A percentile compares a stretch with the other conserved stretches of the same genome.
Conservation (phyloP, 352 stramenopile genomes). For the Plasmopara muralis region DNA sequence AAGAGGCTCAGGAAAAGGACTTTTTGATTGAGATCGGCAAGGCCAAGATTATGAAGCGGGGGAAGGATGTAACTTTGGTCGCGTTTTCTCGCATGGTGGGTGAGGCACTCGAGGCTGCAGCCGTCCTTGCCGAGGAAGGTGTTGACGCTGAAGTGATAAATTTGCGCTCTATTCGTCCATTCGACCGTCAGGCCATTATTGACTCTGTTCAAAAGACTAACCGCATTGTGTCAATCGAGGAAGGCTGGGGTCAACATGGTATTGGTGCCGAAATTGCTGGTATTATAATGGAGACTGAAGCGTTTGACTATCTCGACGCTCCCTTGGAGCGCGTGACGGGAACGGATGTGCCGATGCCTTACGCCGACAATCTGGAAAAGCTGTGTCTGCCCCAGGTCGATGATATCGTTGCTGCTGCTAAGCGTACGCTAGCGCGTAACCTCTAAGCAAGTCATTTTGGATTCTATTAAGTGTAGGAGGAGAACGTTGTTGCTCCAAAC, state of each 20-base stretch:
- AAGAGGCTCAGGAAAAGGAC: conserved; percentile 96
- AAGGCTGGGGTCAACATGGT: conserved; percentile 94
- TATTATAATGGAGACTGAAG: conserved; percentile 97
- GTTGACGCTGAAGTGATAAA: conserved; percentile 95
- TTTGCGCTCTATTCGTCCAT: conserved; percentile 90
- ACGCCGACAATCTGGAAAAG: conserved; percentile 95
- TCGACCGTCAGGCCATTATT: conserved; percentile 97
- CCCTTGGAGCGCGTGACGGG: conserved; percentile 96
- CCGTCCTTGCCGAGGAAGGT: conserved; percentile 90
- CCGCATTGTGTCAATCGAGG: conserved; percentile 96
- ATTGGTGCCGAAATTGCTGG: conserved; percentile 97
- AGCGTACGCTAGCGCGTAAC: conserved; percentile 76
- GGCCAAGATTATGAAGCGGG: conserved; percentile 97
- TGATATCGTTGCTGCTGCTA: conserved; percentile 91
- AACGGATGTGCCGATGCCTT: conserved; percentile 98
- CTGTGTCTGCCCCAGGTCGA: conserved; percentile 91
- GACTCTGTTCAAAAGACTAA: conserved; percentile 98
- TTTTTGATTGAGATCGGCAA: conserved; percentile 98
- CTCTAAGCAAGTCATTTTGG: conserved; percentile 41
- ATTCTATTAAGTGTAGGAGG: neutral
- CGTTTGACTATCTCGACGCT: conserved; percentile 99
- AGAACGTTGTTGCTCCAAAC: neutral
- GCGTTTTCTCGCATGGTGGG: conserved; percentile 97
- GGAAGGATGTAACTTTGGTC: conserved; percentile 97
- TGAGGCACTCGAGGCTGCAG: conserved; percentile 93